Evolutionary conservation across 2,329 filamentous ascomycete genomes (phyloP), one percentile per base, ranked within the genome.

Genomic region (Calonectria pseudoturangicola): DNA sequence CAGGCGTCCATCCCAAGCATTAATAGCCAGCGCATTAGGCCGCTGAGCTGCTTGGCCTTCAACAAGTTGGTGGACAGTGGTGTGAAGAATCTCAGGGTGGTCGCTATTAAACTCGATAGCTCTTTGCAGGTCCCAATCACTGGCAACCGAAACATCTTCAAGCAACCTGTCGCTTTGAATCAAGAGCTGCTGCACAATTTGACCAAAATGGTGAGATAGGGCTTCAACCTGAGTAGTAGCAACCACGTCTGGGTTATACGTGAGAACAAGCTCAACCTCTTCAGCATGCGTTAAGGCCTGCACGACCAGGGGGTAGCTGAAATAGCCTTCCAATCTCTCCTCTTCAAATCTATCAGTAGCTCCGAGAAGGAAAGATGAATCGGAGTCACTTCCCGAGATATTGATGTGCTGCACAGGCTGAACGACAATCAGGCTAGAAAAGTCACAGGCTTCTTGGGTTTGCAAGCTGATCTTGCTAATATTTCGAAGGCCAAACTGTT

Each of bases 1-100:
- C 12, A 81, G 69, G 0, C 74, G 25, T 2, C 76, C 78, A 58
- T 83, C 80, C 81, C 81, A 82, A 2, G 81, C 71, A 25, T 65
- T 66, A n/a, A 63, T 33, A 47, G 58, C 58, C 33, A 63, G 39
- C 0, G 66, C 68, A 5, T 67, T 36, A 0, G 79, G 79, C 8
- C 74, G 73, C 0, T 54, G 25, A 0, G 28, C 48, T 1, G 60
- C 76, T 2, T 65, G 58, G 27, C 21, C 18, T 7, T 72, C 65
- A 12, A 81, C 70, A 1, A 80, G 25, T 0, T 72, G 41, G n/a
- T 82, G 80, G 1, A 81, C 65, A 18, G 66, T 71, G 4, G 33
- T 30, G 2, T 68, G 33, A 7, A 33, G 41, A 8, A 63, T 63
- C 39, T 63, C 39, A 15, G 58, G 58, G 41, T 63, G 39, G 7